Percentiles rank a stretch among this genome's conserved stretches.
Conservation (phyloP, 495 filamentous ascomycete genomes). For the Alectoria sarmentosa region DNA sequence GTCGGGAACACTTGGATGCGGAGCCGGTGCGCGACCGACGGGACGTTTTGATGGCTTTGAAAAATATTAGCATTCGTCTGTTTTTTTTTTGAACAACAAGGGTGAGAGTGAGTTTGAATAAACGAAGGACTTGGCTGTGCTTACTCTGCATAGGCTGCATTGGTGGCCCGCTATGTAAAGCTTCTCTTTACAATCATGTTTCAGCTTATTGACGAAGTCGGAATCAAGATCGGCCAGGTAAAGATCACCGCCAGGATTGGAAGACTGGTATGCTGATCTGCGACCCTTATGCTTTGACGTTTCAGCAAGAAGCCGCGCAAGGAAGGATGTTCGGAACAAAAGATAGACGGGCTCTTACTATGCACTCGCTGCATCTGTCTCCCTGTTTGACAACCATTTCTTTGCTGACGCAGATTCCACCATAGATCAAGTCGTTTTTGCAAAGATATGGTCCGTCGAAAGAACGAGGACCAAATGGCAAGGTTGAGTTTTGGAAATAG, state of each 20-base stretch:
- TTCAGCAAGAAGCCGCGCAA: neutral
- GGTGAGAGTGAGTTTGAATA: neutral
- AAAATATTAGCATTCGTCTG: neutral
- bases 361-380: neutral
- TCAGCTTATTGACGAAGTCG: slow-evolving; percentile 3
- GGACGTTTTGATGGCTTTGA: neutral
- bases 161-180: neutral
- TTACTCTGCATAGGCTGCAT: slow-evolving; percentile 13
- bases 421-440: no score
- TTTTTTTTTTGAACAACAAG: neutral
- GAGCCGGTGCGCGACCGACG: no score
- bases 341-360: neutral
- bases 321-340: neutral
- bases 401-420: neutral
- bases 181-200: neutral
- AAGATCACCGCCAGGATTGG: neutral
- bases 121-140: neutral
- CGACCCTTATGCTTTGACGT: neutral
- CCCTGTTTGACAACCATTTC: neutral
- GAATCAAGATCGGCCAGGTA: neutral
- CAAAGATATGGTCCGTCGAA: no score
- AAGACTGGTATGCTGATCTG: neutral
- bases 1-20: no score
- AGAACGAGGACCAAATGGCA: neutral
- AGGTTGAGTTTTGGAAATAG: neutral